phyloP scores from a whole-genome alignment of 108 stramenopile species.

The Pseudonitzschia multiseries region DNA sequence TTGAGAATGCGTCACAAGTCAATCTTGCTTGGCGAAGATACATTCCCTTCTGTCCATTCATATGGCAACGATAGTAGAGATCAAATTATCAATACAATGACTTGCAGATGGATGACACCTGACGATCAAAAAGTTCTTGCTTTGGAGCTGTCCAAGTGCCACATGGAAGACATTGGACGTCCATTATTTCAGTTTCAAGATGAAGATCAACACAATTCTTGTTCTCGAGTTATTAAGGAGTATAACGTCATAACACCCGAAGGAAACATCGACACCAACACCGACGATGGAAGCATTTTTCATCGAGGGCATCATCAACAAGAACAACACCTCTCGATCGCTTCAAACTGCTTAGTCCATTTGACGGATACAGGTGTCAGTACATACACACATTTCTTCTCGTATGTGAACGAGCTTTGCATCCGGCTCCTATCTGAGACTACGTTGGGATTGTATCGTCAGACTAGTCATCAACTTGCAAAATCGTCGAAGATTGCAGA shows the following conservation, averaged over 20 bases:
- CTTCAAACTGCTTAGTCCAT: constrained; percentile 25
- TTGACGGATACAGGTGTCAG: constrained; percentile 30
- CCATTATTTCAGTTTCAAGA: constrained; percentile 13
- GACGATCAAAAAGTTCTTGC: constrained; percentile 40
- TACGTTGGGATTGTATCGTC: constrained; percentile 19
- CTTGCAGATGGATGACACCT: constrained; percentile 31
- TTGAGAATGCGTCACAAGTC: constrained; percentile 11
- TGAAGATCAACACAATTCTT: not conserved
- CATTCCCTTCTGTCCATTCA: not conserved
- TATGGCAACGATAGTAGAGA: constrained; percentile 12
- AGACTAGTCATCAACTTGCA: constrained; percentile 26
- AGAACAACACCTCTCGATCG: not conserved
- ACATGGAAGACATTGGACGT: constrained; percentile 31
- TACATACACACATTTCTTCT: constrained; percentile 41
- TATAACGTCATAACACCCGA: not conserved
- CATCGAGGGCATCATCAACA: not conserved
- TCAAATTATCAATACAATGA: not conserved
- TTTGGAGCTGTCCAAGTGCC: constrained; percentile 37
- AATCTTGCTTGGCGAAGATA: not conserved
- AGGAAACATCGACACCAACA: not conserved
- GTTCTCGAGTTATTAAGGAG: not conserved
- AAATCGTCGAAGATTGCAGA: constrained; percentile 19
- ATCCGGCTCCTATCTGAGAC: constrained; percentile 36
- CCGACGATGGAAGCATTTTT: not conserved
- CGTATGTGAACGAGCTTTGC: constrained; percentile 39